Conservation (phyloP, 1,139 yeast species). For the Pichia sp. region DNA sequence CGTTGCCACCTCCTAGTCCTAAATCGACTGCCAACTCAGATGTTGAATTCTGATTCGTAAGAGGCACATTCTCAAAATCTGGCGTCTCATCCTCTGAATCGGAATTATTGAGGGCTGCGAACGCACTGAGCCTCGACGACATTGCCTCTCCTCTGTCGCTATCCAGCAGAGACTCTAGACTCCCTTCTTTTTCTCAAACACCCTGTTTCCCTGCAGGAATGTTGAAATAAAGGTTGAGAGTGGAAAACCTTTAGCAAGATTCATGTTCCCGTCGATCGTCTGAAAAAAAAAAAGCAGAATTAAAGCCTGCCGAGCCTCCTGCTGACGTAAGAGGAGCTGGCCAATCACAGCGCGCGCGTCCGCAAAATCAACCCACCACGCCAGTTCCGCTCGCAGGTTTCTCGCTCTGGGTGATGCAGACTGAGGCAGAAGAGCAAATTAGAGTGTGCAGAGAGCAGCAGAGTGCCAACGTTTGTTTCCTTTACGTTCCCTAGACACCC, state of each 20-base stretch:
- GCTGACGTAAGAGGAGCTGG: background rate
- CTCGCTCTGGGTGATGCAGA: background rate
- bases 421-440: background rate
- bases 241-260: too few relatives aligned
- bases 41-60: background rate
- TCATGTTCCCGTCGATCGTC: slow-evolving; percentile 1
- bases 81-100: slow-evolving; percentile 11
- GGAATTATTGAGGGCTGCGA: slow-evolving; percentile 38
- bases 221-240: too few relatives aligned
- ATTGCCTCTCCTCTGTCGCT: background rate
- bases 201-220: background rate
- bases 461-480: too few relatives aligned
- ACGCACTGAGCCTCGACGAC: slow-evolving; percentile 39
- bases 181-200: background rate
- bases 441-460: background rate
- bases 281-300: background rate
- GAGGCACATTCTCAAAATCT: background rate
- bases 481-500: background rate
- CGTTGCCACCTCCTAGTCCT: slow-evolving; percentile 1
- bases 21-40: background rate
- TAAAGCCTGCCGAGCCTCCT: background rate
- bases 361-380: slow-evolving; percentile 5
- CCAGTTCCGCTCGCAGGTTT: background rate
- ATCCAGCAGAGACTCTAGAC: background rate
- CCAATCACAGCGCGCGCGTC: slow-evolving; percentile 11